phyloP scores from a whole-genome alignment of 2,329 filamentous ascomycete species.

The Fusarium sp. region DNA sequence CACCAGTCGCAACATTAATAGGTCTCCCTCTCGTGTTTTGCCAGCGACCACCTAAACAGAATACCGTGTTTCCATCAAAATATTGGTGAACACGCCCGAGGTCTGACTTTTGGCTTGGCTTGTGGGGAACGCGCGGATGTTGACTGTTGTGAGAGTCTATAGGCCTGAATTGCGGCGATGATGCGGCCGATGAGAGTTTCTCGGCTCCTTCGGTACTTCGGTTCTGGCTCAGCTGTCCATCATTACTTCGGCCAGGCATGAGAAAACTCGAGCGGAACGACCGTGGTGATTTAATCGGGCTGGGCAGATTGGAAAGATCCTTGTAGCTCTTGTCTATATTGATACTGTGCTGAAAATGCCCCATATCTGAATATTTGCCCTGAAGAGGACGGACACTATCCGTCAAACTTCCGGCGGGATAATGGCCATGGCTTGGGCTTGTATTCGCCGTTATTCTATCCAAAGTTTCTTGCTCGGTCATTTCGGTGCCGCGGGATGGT shows the following conservation, averaged over 20 bases:
- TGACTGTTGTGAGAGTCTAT: slow-evolving; percentile 55
- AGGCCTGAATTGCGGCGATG: slow-evolving; percentile 75
- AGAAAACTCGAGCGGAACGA: slow-evolving; percentile 84
- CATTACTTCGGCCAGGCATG: slow-evolving; percentile 69
- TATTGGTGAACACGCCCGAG: slow-evolving; percentile 85
- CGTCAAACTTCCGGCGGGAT: slow-evolving; percentile 72
- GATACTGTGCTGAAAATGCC: slow-evolving; percentile 61
- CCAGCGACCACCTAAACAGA: slow-evolving; percentile 86
- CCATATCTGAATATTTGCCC: slow-evolving; percentile 53
- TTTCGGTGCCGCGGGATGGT: slow-evolving; percentile 83
- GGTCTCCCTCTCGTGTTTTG: slow-evolving; percentile 91
- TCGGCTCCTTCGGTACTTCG: slow-evolving; percentile 77
- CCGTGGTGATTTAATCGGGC: slow-evolving; percentile 77
- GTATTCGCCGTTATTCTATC: slow-evolving; percentile 81
- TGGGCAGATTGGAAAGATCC: slow-evolving; percentile 64
- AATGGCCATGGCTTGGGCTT: slow-evolving; percentile 74
- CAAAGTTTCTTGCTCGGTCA: slow-evolving; percentile 79
- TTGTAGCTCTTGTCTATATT: slow-evolving; percentile 73
- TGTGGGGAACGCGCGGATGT: slow-evolving; percentile 41
- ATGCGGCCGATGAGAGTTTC: slow-evolving; percentile 84
- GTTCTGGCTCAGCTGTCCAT: slow-evolving; percentile 61
- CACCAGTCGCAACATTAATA: slow-evolving; percentile 87
- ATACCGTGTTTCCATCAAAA: slow-evolving; percentile 92
- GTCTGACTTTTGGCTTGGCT: slow-evolving; percentile 44
- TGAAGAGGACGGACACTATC: slow-evolving; percentile 86